Conservation (phyloP, 805 yeast species). For the Nakazawaea peltata region DNA sequence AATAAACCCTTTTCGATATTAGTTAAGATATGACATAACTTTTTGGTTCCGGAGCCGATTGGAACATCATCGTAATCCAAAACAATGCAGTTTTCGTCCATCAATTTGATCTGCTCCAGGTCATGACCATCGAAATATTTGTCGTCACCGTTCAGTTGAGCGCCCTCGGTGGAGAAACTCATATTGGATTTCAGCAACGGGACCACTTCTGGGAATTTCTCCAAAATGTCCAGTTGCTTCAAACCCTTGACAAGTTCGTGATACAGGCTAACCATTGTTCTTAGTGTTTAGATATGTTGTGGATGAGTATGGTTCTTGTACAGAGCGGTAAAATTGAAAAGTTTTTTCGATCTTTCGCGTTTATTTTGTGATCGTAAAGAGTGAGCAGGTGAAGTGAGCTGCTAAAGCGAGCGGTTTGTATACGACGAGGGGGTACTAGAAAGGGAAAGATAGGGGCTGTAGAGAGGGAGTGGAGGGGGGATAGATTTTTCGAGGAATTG, state of each 20-base stretch:
- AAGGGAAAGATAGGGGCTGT: too few species aligned
- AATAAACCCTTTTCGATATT: conserved; percentile 81
- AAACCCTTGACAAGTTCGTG: conserved; percentile 47
- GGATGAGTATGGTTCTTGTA: too few species aligned
- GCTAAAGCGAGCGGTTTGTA: too few species aligned
- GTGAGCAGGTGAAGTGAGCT: too few species aligned
- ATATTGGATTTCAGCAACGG: conserved; percentile 53
- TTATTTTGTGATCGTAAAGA: too few species aligned
- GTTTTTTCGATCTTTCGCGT: too few species aligned
- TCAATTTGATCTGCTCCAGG: conserved; percentile 85
- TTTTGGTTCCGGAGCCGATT: conserved; percentile 90
- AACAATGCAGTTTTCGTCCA: conserved; percentile 96
- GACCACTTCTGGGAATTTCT: conserved; percentile 57
- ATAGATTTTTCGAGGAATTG: too few species aligned
- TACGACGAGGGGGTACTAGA: too few species aligned
- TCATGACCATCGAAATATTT: conserved; percentile 79
- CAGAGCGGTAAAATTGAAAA: too few species aligned
- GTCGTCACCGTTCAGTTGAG: conserved; percentile 21
- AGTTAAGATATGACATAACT: conserved; percentile 79
- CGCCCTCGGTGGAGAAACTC: conserved; percentile 32
- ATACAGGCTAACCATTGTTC: conserved; percentile 23
- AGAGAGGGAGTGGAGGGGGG: too few species aligned
- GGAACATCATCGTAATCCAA: conserved; percentile 83
- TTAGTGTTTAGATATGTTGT: too few species aligned
- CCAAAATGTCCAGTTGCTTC: conserved; percentile 39